These are phyloP conservation scores for Podaxis mareebaensis DNA, from an alignment of 768 basidiomycete genomes.

Conservation along the genomic window DNA sequence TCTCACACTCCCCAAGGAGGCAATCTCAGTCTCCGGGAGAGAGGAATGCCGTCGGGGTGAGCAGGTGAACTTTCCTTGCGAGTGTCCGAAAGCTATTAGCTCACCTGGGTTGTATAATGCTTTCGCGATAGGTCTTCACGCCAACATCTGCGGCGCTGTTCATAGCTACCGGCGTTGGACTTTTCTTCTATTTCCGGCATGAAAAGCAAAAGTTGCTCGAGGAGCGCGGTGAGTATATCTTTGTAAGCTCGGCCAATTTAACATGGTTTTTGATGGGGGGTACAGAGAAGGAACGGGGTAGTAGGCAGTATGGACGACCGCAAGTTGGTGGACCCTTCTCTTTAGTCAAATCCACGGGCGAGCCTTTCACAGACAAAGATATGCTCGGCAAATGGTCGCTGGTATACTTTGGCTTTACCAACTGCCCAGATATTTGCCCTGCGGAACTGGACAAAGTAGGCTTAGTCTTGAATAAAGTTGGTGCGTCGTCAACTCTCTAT, in stretches of 20 bases:
- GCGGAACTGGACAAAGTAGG: constrained; percentile 97
- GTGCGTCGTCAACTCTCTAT: constrained; percentile 43
- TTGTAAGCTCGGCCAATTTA: background rate
- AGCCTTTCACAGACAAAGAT: constrained; percentile 79
- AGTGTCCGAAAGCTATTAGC: background rate
- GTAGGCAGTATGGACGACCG: constrained; percentile 78
- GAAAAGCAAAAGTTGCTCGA: constrained; percentile 83
- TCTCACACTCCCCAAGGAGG: constrained; percentile 3
- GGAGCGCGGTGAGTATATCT: constrained; percentile 61
- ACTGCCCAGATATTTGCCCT: constrained; percentile 99
- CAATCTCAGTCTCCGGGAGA: constrained; percentile 9
- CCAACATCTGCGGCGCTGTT: constrained; percentile 84
- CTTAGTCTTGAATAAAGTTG: constrained; percentile 66
- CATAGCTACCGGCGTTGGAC: constrained; percentile 74
- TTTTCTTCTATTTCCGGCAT: constrained; percentile 85
- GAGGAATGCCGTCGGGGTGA: constrained; percentile 13
- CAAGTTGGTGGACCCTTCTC: constrained; percentile 90
- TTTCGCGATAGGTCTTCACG: constrained; percentile 76
- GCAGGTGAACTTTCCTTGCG: constrained; percentile 4
- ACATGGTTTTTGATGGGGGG: constrained; percentile 4
- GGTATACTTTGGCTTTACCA: constrained; percentile 98
- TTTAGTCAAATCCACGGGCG: constrained; percentile 64
- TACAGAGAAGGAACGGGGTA: constrained; percentile 72
- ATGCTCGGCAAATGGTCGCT: constrained; percentile 90
- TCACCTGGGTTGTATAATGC: background rate